Evolutionary conservation across 2,329 filamentous ascomycete species (phyloP), one percentile per base, ranked within the genome.

Genomic region (Xylariaceae sp.): DNA sequence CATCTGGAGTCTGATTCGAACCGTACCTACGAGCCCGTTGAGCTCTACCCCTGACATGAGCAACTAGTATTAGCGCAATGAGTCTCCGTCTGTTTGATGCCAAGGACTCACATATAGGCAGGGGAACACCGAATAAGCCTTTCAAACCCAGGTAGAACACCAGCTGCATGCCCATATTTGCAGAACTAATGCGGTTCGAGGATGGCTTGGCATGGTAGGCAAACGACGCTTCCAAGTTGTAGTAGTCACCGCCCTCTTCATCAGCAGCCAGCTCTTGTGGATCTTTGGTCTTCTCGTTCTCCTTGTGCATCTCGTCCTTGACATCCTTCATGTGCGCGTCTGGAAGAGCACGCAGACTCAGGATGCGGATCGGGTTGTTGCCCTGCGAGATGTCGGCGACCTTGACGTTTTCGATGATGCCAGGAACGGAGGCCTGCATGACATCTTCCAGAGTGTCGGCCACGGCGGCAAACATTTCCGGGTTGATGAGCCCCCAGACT

Each of bases 151-250:
- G 72, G 45, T 95, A 96, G 57, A 98, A 96, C 7, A 95, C 77
- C 11, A 96, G 63, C 50, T 93, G 83, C 87, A 95, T 94, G 51
- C 94, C 89, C 86, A 95, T 94, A 56, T 95, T 96, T 29, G 84
- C 82, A 3, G 84, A 83, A 11, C 84, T 82, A 11, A 87, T 72
- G 30, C 80, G 75, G 37, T 68, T 67, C 5, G 75, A 71, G 3
- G 75, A 80, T 10, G 88, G 88, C 54, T 81, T 78, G 8, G 90
- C 86, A 52, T 95, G 88, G 56, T 95, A 95, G 1, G 89, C 89
- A 50, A 95, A 81, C 0, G 87, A 86, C 17, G 85, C 80, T 57
- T 95, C 89, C 31, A 95, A 68, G 50, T 94, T 95, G 67, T 95
- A 95, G 53, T 84, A 94, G 42, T 89, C 84, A 11, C 88, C 89